These are phyloP conservation scores for Chytriomyces sp. DNA, from an alignment of 192 early-diverging fungal genomes.

Conservation along the genomic window DNA sequence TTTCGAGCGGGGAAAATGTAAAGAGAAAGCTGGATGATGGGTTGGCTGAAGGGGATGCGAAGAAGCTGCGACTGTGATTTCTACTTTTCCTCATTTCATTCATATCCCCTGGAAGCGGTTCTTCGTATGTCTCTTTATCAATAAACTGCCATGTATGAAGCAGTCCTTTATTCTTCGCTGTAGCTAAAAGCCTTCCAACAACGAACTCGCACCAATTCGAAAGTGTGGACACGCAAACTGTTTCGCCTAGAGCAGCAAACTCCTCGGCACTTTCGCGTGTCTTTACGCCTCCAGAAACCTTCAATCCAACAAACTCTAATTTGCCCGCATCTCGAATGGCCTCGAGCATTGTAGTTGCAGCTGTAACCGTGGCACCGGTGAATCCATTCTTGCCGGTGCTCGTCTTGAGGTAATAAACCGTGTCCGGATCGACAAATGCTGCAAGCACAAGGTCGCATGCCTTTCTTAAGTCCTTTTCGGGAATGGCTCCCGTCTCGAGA, in stretches of 20 bases:
- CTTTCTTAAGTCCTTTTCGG: not conserved
- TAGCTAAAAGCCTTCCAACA: conserved; percentile 3
- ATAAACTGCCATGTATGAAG: no score
- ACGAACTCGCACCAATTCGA: conserved; percentile 9
- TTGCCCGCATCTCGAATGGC: not conserved
- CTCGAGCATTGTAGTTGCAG: conserved; percentile 13
- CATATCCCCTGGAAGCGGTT: no score
- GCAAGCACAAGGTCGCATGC: conserved; percentile 4
- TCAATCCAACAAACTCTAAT: not conserved
- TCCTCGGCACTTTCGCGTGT: not conserved
- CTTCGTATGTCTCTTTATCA: no score
- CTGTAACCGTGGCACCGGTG: not conserved
- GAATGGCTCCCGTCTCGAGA: conserved; percentile 11
- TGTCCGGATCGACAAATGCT: not conserved
- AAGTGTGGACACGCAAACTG: conserved; percentile 1
- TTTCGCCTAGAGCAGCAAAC: not conserved
- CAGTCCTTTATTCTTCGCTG: not conserved
- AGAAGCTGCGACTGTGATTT: not conserved
- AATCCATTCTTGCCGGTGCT: conserved; percentile 11
- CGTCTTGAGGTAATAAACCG: conserved; percentile 6
- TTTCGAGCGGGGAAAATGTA: not conserved
- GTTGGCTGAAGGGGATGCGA: not conserved
- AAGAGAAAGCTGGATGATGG: conserved; percentile 5
- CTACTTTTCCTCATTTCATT: no score
- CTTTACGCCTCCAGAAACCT: conserved; percentile 5